A percentile compares a stretch with the other conserved stretches of the same genome.
These are phyloP conservation scores for Nicotiana knightiana DNA, from an alignment of 257 asterid genomes.

Conservation along the genomic window DNA sequence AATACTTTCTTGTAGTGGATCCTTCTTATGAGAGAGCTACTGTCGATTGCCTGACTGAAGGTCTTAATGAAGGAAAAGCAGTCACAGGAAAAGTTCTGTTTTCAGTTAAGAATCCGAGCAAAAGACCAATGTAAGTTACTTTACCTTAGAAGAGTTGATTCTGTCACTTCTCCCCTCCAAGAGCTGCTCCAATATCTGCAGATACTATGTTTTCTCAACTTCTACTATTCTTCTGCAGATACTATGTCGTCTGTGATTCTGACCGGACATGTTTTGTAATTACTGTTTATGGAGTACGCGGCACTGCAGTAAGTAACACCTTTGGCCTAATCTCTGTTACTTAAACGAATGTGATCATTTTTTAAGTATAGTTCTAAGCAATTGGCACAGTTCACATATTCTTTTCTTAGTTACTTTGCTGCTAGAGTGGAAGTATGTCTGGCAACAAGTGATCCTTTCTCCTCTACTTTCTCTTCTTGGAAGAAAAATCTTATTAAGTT, in stretches of 20 bases:
- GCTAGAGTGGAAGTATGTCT: no score
- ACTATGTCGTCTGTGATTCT: constrained; percentile 73
- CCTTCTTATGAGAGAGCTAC: constrained; percentile 51
- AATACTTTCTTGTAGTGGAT: constrained; percentile 38
- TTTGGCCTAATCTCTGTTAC: not conserved
- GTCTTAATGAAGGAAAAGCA: constrained; percentile 63
- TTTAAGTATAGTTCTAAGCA: not conserved
- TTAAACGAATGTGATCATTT: not conserved
- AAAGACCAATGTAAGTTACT: constrained; percentile 61
- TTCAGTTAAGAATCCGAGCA: constrained; percentile 52
- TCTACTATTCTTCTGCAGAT: constrained; percentile 37
- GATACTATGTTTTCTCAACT: not conserved
- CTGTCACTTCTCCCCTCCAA: not conserved
- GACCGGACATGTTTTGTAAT: constrained; percentile 57
- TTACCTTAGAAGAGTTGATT: not conserved
- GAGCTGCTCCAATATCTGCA: no score
- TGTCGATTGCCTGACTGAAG: constrained; percentile 53
- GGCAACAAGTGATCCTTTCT: no score
- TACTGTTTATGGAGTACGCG: constrained; percentile 59
- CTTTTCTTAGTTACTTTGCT: constrained; percentile 18
- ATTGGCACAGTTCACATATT: constrained; percentile 53
- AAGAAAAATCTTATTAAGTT: no score
- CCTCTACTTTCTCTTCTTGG: no score
- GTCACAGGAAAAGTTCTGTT: constrained; percentile 58
- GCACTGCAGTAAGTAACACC: constrained; percentile 51